Percentiles rank a stretch among this genome's conserved stretches.
Conservation (phyloP, 1,284 basidiomycete species). For the Lignosus rhinocerotis region DNA sequence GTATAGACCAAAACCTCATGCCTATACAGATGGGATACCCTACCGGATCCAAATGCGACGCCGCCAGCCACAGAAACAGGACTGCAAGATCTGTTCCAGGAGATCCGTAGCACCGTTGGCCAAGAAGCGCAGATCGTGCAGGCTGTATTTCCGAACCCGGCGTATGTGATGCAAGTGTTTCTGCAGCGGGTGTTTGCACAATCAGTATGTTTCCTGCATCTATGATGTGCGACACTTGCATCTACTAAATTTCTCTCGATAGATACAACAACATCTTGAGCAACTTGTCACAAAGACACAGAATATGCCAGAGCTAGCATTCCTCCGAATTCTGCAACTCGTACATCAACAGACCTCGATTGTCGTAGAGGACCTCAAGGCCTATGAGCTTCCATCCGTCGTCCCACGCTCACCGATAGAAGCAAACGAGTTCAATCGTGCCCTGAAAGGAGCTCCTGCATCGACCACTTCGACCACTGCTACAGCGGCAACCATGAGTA, state of each 20-base stretch:
- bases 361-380: constrained; percentile 91
- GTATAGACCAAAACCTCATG: not conserved
- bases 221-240: not conserved
- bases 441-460: constrained; percentile 48
- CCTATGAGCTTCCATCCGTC: constrained; percentile 80
- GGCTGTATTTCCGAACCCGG: constrained; percentile 96
- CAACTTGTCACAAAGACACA: constrained; percentile 75
- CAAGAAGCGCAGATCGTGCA: constrained; percentile 98
- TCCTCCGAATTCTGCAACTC: constrained; percentile 89
- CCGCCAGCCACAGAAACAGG: constrained; percentile 84
- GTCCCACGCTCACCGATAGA: constrained; percentile 63
- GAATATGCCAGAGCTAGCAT: constrained; percentile 83
- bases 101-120: constrained; percentile 89
- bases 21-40: constrained; percentile 69
- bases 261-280: constrained; percentile 97
- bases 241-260: constrained; percentile 13
- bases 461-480: constrained; percentile 38
- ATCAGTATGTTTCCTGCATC: constrained; percentile 60
- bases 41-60: constrained; percentile 79
- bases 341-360: constrained; percentile 79
- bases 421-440: constrained; percentile 56
- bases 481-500: constrained; percentile 63
- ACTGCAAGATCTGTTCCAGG: constrained; percentile 78
- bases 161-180: constrained; percentile 99
- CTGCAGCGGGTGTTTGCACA: constrained; percentile 97